Percentiles rank a stretch among this genome's conserved stretches.
These are phyloP conservation scores for Chlamydomonas sphaeroides DNA, from an alignment of 139 green algal species.

Conservation along the genomic window DNA sequence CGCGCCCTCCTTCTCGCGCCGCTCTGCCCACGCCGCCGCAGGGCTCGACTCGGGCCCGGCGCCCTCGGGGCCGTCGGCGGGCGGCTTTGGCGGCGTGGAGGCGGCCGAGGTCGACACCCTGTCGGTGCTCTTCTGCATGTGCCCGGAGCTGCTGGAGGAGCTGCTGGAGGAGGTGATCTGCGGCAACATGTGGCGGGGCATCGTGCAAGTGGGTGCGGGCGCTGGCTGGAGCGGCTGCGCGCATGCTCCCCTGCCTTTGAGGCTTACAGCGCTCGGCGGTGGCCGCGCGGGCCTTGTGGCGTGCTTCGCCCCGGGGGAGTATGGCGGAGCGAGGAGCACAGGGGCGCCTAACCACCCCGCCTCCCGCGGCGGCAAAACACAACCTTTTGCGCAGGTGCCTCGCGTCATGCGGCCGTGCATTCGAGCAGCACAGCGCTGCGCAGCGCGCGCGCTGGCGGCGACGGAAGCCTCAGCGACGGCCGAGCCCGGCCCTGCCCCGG, in stretches of 20 bases:
- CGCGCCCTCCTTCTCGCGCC: background rate
- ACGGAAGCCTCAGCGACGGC: background rate
- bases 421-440: constrained; percentile 16
- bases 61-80: background rate
- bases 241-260: too few species aligned
- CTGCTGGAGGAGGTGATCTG: constrained; percentile 39
- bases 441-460: background rate
- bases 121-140: constrained; percentile 31
- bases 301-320: too few species aligned
- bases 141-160: constrained; percentile 30
- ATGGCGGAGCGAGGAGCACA: too few species aligned
- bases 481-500: background rate
- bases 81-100: background rate
- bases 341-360: too few species aligned
- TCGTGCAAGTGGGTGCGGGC: background rate
- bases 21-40: background rate
- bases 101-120: constrained; percentile 7
- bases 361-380: too few species aligned
- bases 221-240: too few species aligned
- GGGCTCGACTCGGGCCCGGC: too few species aligned
- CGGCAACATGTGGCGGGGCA: constrained; percentile 36
- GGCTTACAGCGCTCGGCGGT: too few species aligned
- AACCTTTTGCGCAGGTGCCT: background rate
- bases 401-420: constrained; percentile 36
- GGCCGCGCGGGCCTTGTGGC: too few species aligned